Evolutionary conservation across 306 rosid genomes (phyloP), one percentile per base, ranked within the genome.

Genomic region (Pyrus betulifolia): DNA sequence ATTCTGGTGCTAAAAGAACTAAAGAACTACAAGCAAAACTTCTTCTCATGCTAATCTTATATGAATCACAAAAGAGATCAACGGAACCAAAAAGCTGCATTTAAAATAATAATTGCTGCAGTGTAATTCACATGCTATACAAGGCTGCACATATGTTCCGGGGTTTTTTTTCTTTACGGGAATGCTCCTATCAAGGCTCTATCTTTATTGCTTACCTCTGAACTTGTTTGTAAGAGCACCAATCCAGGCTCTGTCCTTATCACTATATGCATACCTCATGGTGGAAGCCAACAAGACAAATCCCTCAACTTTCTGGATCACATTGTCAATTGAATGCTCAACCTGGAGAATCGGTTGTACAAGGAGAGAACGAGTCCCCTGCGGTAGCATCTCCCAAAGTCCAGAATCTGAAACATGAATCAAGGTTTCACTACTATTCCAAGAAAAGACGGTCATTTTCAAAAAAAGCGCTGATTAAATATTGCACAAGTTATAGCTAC

Each of bases 201-300:
- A 71, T 90, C 91, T 82, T 89, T 92, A 51, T 76, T 52, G n/a
- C 8, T 74, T 22, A 46, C 88, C 85, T 75, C 74, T 77, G 38
- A 92, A 78, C 78, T 92, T 95, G 70, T 84, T 88, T 69, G 92
- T 93, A 70, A 90, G 81, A 71, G 93, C 92, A 74, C 86, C 80
- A 72, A 91, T 85, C 99, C 97, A 92, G 73, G 96, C 91, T 87
- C 83, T 86, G 76, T 92, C 97, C 79, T 90, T 95, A 45, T 76
- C 70, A n/a, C 87, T 76, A 80, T 86, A 92, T 51, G 99, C 93
- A 86, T 92, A 90, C 58, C 91, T 87, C 80, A 80, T 62, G 61
- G 90, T 85, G 11, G 97, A 89, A 59, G 91, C 91, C 78, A 90
- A 69, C 78, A 95, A 71, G 76, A 90, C 82, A 85, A 89, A 92